A percentile compares a stretch with the other conserved stretches of the same genome.
phyloP scores from a whole-genome alignment of 1,284 basidiomycete genomes.

The Vanrija pseudolonga region DNA sequence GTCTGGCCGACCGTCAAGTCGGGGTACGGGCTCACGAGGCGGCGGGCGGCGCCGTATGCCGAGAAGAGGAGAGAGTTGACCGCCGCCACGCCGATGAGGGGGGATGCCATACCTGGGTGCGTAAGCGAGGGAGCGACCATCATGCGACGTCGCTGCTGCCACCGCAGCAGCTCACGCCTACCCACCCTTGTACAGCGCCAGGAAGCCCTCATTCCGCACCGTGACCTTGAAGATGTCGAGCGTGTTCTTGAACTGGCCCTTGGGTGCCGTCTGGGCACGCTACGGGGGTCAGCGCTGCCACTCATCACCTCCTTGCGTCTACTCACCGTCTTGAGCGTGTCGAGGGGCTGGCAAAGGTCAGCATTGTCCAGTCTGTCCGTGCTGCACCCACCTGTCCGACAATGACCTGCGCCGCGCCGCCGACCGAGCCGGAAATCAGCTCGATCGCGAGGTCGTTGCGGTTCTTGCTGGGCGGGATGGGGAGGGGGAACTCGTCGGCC shows the following conservation, averaged over 20 bases:
- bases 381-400: constrained; percentile 62
- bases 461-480: constrained; percentile 32
- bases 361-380: not conserved
- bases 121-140: too few relatives aligned
- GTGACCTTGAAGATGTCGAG: constrained; percentile 83
- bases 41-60: constrained; percentile 75
- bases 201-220: constrained; percentile 76
- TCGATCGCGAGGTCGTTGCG: constrained; percentile 44
- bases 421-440: constrained; percentile 48
- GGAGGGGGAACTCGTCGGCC: constrained; percentile 22
- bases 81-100: constrained; percentile 88
- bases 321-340: constrained; percentile 68
- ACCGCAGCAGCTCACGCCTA: not conserved
- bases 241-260: constrained; percentile 71
- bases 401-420: constrained; percentile 59
- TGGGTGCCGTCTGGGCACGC: constrained; percentile 52
- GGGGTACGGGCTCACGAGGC: constrained; percentile 81
- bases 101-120: constrained; percentile 59
- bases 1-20: constrained; percentile 73
- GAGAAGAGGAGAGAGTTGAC: constrained; percentile 95
- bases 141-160: too few relatives aligned
- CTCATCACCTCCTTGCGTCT: constrained; percentile 45
- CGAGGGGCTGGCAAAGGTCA: constrained; percentile 52
- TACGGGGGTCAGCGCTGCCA: constrained; percentile 7
- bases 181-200: constrained; percentile 86